Percentiles rank a stretch among this genome's conserved stretches.
Evolutionary conservation across 805 yeast genomes (phyloP).

Genomic region (Lipomyces sp.): DNA sequence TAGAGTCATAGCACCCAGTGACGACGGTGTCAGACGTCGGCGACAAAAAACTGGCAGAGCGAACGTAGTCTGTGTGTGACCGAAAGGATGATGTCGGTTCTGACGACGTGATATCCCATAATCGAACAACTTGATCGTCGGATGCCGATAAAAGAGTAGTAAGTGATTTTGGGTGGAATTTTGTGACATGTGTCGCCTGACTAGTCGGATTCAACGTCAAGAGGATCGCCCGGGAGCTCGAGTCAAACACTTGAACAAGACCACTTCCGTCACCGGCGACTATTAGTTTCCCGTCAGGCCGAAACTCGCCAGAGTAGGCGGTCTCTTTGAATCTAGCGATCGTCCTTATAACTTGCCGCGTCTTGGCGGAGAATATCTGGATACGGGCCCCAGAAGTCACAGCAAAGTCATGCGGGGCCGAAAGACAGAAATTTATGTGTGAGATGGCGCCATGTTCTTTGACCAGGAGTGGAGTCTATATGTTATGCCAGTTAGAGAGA

Average conservation of each 20-base stretch:
- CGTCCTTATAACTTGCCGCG: slow-evolving; percentile 85
- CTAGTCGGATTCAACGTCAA: slow-evolving; percentile 78
- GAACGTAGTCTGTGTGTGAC: slow-evolving; percentile 82
- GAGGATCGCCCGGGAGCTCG: slow-evolving; percentile 71
- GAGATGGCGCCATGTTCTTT: slow-evolving; percentile 92
- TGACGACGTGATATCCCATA: slow-evolving; percentile 83
- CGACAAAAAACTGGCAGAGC: slow-evolving; percentile 68
- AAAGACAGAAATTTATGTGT: slow-evolving; percentile 83
- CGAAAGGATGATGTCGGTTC: slow-evolving; percentile 69
- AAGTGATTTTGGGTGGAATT: slow-evolving; percentile 75
- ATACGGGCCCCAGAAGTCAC: slow-evolving; percentile 88
- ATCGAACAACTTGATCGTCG: slow-evolving; percentile 81
- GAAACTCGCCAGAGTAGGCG: slow-evolving; percentile 85
- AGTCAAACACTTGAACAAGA: slow-evolving; percentile 83
- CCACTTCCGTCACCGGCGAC: slow-evolving; percentile 97
- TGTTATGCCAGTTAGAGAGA: neutral
- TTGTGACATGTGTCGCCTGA: slow-evolving; percentile 90
- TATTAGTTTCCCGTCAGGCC: slow-evolving; percentile 84
- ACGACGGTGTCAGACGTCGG: slow-evolving; percentile 75
- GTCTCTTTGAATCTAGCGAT: slow-evolving; percentile 85
- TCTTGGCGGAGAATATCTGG: slow-evolving; percentile 89
- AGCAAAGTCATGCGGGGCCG: slow-evolving; percentile 85
- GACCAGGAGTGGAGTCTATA: slow-evolving; percentile 70
- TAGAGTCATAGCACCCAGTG: slow-evolving; percentile 93
- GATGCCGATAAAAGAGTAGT: slow-evolving; percentile 82